Evolutionary conservation across 2,329 filamentous ascomycete genomes (phyloP).

Genomic region (Talaromyces pinophilus): DNA sequence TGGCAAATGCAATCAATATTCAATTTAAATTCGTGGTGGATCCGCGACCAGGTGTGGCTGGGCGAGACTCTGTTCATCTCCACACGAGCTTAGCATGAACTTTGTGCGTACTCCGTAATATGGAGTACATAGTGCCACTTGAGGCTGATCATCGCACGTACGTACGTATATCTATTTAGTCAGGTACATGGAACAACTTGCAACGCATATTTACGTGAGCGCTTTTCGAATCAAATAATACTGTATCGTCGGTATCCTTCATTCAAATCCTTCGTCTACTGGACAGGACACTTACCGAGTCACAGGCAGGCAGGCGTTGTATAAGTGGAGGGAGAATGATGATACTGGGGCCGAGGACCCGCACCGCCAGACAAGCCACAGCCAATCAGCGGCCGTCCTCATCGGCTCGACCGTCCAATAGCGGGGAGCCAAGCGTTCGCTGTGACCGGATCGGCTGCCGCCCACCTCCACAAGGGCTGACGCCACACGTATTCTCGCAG

Average conservation of each 20-base stretch:
- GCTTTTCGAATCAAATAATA: neutral
- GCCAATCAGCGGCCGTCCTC: neutral
- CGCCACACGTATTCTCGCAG: constrained; percentile 3
- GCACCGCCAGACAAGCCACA: neutral
- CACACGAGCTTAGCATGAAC: constrained; percentile 11
- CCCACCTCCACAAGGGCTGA: constrained; percentile 14
- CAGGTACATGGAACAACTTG: neutral
- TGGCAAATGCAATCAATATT: neutral
- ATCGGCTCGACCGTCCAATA: constrained; percentile 4
- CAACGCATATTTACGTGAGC: neutral
- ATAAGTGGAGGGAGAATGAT: neutral
- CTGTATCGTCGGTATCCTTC: neutral
- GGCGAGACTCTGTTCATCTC: constrained; percentile 8
- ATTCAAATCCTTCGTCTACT: neutral
- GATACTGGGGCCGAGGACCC: constrained; percentile 8
- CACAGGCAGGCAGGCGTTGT: neutral
- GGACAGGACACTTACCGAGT: neutral
- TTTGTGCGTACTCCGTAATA: neutral
- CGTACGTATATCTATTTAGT: neutral
- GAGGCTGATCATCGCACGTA: neutral
- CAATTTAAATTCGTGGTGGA: neutral
- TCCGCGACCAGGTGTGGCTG: neutral
- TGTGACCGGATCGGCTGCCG: constrained; percentile 16
- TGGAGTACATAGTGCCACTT: constrained; percentile 1
- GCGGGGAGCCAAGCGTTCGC: constrained; percentile 4